phyloP scores from a whole-genome alignment of 2,329 filamentous ascomycete genomes.

The Cadophora luteo-olivacea region DNA sequence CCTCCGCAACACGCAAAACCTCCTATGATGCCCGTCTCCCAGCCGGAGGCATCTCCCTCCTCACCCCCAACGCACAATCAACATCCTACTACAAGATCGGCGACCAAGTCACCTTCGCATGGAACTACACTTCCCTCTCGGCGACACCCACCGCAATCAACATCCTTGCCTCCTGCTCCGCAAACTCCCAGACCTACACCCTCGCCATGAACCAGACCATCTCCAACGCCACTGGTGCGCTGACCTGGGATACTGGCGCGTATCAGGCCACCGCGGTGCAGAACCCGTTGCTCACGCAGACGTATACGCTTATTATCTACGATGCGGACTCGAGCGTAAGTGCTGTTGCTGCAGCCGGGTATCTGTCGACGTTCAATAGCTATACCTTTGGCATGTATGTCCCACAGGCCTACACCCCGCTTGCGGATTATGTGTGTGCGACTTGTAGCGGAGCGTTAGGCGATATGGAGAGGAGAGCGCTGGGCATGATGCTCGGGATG shows the following conservation, averaged over 20 bases:
- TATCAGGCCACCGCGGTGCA: slow-evolving; percentile 53
- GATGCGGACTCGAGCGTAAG: slow-evolving; percentile 60
- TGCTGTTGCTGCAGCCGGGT: slow-evolving; percentile 60
- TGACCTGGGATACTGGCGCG: slow-evolving; percentile 63
- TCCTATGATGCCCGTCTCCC: slow-evolving; percentile 54
- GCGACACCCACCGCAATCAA: slow-evolving; percentile 66
- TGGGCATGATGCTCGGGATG: slow-evolving; percentile 61
- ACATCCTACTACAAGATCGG: slow-evolving; percentile 65
- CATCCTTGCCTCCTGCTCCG: slow-evolving; percentile 62
- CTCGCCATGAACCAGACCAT: slow-evolving; percentile 69
- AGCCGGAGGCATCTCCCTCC: slow-evolving; percentile 59
- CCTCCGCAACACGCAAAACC: slow-evolving; percentile 32
- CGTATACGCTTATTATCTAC: slow-evolving; percentile 68
- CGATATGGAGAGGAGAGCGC: slow-evolving; percentile 53
- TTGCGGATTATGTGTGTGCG: slow-evolving; percentile 60
- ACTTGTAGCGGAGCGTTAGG: slow-evolving; percentile 61
- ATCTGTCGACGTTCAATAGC: slow-evolving; percentile 55
- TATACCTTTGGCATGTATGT: slow-evolving; percentile 67
- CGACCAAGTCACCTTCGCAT: slow-evolving; percentile 63
- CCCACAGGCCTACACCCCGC: slow-evolving; percentile 56
- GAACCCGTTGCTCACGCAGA: slow-evolving; percentile 56
- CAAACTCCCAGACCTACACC: slow-evolving; percentile 61
- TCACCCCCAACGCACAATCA: slow-evolving; percentile 55
- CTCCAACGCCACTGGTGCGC: slow-evolving; percentile 54
- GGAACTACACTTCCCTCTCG: slow-evolving; percentile 69